Conservation (phyloP, 371 early-diverging fungal species). For the Chytridium lagenaria region DNA sequence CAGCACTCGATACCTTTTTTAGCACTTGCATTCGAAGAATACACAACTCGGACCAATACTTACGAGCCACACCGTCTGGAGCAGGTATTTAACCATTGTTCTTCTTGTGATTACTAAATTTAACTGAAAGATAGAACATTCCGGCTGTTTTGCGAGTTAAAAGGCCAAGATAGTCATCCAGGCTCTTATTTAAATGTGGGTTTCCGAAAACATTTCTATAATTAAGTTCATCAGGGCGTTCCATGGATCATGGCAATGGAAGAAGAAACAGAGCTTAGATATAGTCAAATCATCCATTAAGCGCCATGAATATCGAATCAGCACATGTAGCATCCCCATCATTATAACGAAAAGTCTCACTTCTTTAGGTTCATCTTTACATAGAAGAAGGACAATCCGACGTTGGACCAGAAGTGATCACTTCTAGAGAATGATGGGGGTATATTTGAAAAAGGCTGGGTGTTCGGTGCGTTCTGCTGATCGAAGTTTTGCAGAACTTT, state of each 20-base stretch:
- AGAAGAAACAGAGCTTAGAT: not conserved
- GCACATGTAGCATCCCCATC: too few relatives aligned
- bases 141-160: slow-evolving; percentile 4
- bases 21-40: not conserved
- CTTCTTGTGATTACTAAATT: not conserved
- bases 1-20: not conserved
- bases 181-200: not conserved
- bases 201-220: not conserved
- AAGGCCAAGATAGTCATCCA: not conserved
- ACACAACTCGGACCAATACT: not conserved
- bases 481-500: slow-evolving; percentile 58
- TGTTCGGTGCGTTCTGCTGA: slow-evolving; percentile 46
- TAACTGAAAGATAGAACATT: not conserved
- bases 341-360: too few relatives aligned
- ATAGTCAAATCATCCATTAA: not conserved
- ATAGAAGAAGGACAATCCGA: slow-evolving; percentile 17
- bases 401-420: slow-evolving; percentile 15
- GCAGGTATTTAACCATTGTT: not conserved
- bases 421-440: not conserved
- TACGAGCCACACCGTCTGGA: not conserved
- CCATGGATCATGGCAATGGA: slow-evolving; percentile 4
- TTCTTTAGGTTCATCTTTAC: not conserved
- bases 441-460: not conserved
- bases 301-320: too few relatives aligned
- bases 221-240: not conserved